Evolutionary conservation across 2,329 filamentous ascomycete genomes (phyloP), one percentile per base, ranked within the genome.

Genomic region (Periconia macrospinosa): DNA sequence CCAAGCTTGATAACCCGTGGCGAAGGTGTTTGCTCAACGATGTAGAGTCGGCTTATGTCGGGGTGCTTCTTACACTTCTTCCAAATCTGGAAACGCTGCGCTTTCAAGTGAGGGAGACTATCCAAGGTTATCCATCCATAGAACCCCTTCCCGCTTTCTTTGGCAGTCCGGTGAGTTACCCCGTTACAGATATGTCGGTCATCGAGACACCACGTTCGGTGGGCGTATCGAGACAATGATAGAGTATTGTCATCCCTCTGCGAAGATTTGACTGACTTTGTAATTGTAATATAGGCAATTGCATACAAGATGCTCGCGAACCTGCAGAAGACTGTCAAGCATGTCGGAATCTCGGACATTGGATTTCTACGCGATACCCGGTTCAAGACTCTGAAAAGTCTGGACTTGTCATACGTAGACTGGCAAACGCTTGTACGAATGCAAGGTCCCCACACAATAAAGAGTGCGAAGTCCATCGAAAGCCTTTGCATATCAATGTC

Each of bases 21-120:
- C 50, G 44, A 23, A 43, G 53, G 11, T 62, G 61, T 2, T 46
- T 66, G 19, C 51, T 57, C 15, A 61, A 65, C 41, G 59, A 56
- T 13, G 51, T 68, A n/a, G 63, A 68, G 23, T 66, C 62, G 6
- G 60, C 61, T 1, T 66, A 61, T 27, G 61, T 53, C 11, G 65
- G 65, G 3, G 15, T 66, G 2, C 41, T 68, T 10, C 50, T 68
- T 2, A 41, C 52, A 2, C 42, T 65, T 1, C 49, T 66, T 6
- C 63, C 65, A 8, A 65, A 59, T n/a, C 49, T 66, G 7, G 43
- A 27, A 3, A 53, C 59, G 7, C 53, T 68, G 17, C 56, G 62
- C n/a, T 60, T 61, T 42, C 54, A 55, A 50, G 53, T 65, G 9
- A 58, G 57, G 27, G 65, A 67, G 20, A 57, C 62, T 47, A 44